phyloP scores from a whole-genome alignment of 2,329 filamentous ascomycete species.

The Ascosphaera apis region DNA sequence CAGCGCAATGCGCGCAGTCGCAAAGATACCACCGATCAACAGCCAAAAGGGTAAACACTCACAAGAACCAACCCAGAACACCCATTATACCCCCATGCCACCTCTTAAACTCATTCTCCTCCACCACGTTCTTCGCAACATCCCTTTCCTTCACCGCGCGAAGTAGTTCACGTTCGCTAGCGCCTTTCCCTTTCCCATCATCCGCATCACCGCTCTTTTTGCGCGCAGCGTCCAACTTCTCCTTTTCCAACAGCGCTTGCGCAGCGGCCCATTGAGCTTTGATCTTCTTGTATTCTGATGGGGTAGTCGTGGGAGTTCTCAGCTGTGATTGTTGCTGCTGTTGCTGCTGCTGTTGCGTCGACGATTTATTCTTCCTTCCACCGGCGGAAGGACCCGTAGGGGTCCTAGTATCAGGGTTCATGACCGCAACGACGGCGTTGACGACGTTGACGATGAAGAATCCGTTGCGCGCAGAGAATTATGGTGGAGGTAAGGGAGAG shows the following conservation, averaged over 20 bases:
- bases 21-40: not conserved
- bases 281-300: conserved; percentile 5
- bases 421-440: not conserved
- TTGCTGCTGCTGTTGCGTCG: not conserved
- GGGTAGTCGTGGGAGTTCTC: not conserved
- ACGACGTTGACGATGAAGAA: too few species aligned
- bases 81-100: conserved; percentile 17
- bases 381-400: not conserved
- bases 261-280: conserved; percentile 8
- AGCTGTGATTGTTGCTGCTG: too few species aligned
- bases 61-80: conserved; percentile 19
- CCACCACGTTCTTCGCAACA: conserved; percentile 10
- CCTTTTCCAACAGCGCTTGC: conserved; percentile 6
- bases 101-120: conserved; percentile 17
- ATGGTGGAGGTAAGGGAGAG: too few species aligned
- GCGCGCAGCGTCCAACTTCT: conserved; percentile 4
- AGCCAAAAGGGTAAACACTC: conserved; percentile 8
- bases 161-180: conserved; percentile 5
- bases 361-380: not conserved
- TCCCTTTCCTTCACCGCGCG: conserved; percentile 10
- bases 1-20: not conserved
- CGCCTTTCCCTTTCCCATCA: not conserved
- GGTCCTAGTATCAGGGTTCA: not conserved
- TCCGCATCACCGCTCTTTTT: conserved; percentile 1
- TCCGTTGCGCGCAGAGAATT: too few species aligned